These are phyloP conservation scores for Malbranchea zuffiana DNA, from an alignment of 2,329 filamentous ascomycete genomes.

Conservation along the genomic window DNA sequence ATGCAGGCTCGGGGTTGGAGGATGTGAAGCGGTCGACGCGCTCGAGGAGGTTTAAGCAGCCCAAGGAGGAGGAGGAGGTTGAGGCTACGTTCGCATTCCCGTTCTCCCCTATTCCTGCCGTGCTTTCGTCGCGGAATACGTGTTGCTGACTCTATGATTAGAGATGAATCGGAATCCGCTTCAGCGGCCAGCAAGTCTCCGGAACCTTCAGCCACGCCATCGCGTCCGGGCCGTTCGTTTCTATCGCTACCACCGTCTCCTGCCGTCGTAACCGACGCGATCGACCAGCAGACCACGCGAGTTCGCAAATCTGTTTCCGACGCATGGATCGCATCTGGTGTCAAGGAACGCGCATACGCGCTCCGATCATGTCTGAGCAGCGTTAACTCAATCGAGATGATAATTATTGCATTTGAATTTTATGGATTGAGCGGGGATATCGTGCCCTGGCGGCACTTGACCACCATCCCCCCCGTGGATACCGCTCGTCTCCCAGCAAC, in stretches of 20 bases:
- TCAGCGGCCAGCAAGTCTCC: constrained; percentile 30
- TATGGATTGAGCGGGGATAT: constrained; percentile 58
- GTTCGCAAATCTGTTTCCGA: constrained; percentile 27
- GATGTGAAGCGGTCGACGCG: constrained; percentile 27
- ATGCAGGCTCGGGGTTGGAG: constrained; percentile 28
- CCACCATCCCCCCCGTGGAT: constrained; percentile 56
- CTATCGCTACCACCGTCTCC: constrained; percentile 64
- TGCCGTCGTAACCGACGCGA: constrained; percentile 61
- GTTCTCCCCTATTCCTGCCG: constrained; percentile 1
- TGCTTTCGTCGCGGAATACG: constrained; percentile 8
- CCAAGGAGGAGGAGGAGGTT: constrained; percentile 33
- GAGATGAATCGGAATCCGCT: constrained; percentile 18
- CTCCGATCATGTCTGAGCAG: constrained; percentile 59
- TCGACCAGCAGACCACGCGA: constrained; percentile 52
- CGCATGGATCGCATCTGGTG: constrained; percentile 27
- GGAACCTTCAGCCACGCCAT: constrained; percentile 29
- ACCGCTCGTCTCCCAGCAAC: constrained; percentile 47
- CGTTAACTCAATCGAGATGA: constrained; percentile 54
- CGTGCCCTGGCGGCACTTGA: constrained; percentile 59
- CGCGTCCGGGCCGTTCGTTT: constrained; percentile 35
- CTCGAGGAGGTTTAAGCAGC: constrained; percentile 29
- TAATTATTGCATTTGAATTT: constrained; percentile 59
- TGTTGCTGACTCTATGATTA: constrained; percentile 9
- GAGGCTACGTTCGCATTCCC: constrained; percentile 16
- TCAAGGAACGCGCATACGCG: constrained; percentile 44